Base-by-base conservation (phyloP, 257 asterid species). In the Coffea eugenioides region DNA sequence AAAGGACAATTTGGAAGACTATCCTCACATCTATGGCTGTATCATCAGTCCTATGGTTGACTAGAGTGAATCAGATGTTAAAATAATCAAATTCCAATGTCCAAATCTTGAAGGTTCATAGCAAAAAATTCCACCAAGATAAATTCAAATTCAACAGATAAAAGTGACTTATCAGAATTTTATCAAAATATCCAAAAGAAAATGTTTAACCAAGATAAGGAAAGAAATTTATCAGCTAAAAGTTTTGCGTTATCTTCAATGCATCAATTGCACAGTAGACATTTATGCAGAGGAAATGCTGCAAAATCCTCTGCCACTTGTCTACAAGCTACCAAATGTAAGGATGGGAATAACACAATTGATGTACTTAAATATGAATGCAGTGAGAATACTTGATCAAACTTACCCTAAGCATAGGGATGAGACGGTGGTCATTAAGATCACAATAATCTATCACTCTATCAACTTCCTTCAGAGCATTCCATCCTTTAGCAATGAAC, bases 381-480 rank as follows among this genome's bases (percentile, higher is more conserved):
- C 45, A 49, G 6, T 6, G 25, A 14, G 72, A 20, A 69, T 69
- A 52, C 70, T 43, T 46, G 65, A 76, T 52, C 77, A 78, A 84
- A 66, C 80, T 73, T 87, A 93, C 97, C 91, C 90, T 89, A 54
- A 93, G 97, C 64, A 79, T 61, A 82, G 97, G 97, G 79, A 95
- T 88, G 77, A 95, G 95, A 34, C 99, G 97, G 77, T 88, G 84
- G 88, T 95, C 99, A 39, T 91, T 88, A 41, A 77, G 89, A 80
- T 92, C 99, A 75, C 94, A 89, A 85, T 92, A 91, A 84, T 93
- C 98, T 74, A 91, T 95, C 39, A 95, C 97, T 83, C 99, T 86
- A 81, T 95, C 98, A 85, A 95, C 97, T 86, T 93, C 99, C 91
- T 92, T 85, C 81, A 95, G 68, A 82, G 94, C 96, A 74, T 90